These are phyloP conservation scores for Phytophthora idaei DNA, from an alignment of 352 stramenopile genomes.

Conservation along the genomic window DNA sequence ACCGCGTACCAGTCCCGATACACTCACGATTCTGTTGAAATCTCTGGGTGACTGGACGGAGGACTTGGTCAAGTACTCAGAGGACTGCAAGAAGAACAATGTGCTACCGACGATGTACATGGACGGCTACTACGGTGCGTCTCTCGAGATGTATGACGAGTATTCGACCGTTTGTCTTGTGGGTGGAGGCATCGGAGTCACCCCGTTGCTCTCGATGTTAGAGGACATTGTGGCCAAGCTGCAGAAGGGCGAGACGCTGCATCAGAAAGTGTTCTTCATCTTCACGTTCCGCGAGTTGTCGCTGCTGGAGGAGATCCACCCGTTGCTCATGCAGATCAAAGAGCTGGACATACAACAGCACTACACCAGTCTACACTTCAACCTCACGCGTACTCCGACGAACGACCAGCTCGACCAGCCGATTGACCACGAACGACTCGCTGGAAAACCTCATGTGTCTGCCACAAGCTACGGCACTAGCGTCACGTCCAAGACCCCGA, in stretches of 20 bases:
- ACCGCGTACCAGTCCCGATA: conserved; percentile 32
- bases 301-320: conserved; percentile 50
- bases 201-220: conserved; percentile 52
- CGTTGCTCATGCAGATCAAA: conserved; percentile 35
- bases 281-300: conserved; percentile 51
- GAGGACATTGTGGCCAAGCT: conserved; percentile 47
- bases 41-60: conserved; percentile 52
- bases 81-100: conserved; percentile 35
- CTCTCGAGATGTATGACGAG: conserved; percentile 46
- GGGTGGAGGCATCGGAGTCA: conserved; percentile 56
- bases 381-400: conserved; percentile 34
- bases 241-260: conserved; percentile 3
- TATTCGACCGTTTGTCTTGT: conserved; percentile 53
- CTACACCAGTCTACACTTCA: conserved; percentile 38
- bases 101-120: conserved; percentile 49
- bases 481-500: conserved; percentile 9
- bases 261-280: conserved; percentile 47
- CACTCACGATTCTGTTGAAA: conserved; percentile 57
- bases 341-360: conserved; percentile 34
- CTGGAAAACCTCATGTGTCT: conserved; percentile 10
- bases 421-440: conserved; percentile 34
- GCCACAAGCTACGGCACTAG: conserved; percentile 12
- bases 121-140: conserved; percentile 61
- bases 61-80: conserved; percentile 43
- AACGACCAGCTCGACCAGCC: conserved; percentile 17